Evolutionary conservation across 805 yeast species (phyloP).

Genomic region (Huiozyma sinensis): DNA sequence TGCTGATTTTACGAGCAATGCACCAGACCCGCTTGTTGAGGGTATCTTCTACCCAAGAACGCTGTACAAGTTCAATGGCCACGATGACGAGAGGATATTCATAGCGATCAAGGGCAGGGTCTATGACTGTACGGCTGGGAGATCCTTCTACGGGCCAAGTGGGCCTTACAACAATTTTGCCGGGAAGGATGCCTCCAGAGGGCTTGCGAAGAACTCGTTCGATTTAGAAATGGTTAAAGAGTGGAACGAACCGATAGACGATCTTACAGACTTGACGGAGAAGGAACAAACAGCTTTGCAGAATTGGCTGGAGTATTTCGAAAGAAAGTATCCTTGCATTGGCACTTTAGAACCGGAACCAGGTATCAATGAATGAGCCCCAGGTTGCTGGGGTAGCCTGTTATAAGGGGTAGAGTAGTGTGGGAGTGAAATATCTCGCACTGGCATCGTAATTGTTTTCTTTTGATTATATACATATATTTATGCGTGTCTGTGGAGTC

Average conservation of each 20-base stretch:
- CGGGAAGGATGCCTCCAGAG: constrained; percentile 91
- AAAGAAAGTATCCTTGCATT: constrained; percentile 67
- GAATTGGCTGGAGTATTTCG: constrained; percentile 80
- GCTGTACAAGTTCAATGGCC: constrained; percentile 69
- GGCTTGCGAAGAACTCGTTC: constrained; percentile 80
- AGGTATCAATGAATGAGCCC: constrained; percentile 15
- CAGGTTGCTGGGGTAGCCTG: too few relatives aligned
- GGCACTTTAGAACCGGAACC: constrained; percentile 53
- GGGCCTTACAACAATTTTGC: constrained; percentile 94
- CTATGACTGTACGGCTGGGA: constrained; percentile 70
- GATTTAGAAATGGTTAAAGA: constrained; percentile 56
- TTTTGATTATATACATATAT: too few relatives aligned
- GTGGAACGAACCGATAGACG: constrained; percentile 70
- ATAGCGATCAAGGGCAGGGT: constrained; percentile 81
- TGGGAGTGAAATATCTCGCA: too few relatives aligned
- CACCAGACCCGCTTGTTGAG: constrained; percentile 31
- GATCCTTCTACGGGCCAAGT: constrained; percentile 87
- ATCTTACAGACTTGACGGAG: constrained; percentile 45
- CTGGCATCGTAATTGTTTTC: too few relatives aligned
- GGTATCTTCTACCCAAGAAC: constrained; percentile 62
- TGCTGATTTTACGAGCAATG: constrained; percentile 7
- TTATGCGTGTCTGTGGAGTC: too few relatives aligned
- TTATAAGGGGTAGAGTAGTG: too few relatives aligned
- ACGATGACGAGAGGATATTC: constrained; percentile 66
- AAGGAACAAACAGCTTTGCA: constrained; percentile 59